Base-by-base conservation (phyloP, 805 yeast species). In the Hemisphaericaspora nanyangensis region DNA sequence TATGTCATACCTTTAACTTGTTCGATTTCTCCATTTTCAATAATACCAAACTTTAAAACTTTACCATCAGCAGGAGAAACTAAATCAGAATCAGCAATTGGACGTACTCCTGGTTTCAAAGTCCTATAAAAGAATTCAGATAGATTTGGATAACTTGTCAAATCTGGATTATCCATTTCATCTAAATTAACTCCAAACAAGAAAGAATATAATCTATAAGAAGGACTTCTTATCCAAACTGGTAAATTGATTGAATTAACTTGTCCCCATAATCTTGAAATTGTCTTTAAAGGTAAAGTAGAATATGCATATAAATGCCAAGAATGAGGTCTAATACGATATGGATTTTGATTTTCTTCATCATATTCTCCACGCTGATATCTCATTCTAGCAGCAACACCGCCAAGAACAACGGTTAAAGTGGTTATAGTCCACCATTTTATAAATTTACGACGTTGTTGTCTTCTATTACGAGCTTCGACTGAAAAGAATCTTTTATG, bases 1-100 rank as follows among this genome's bases (percentile, higher is more conserved):
- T 93, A 93, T 1, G 95, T 87, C 79, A 93, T 78, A 6, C 99
- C 99, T 65, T 93, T 93, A 29, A 93, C 98, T 61, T 91, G 98
- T 60, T 93, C 98, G 44, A 93, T 88, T 49, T 85, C 86, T 25
- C 96, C 96, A 49, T 83, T 75, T 38, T 78, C 79, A 29, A 86
- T 78, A 22, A 77, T 69, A 17, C 99, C 99, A 43, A 87, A 76
- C 51, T 87, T 90, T 43, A 93, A 67, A 13, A 93, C 83, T 47
- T 77, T 82, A 17, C 99, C 99, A 62, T 93, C 99, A 42, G 96
- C 80, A 3, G 99, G 99, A 26, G 93, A 82, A 7, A 82, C 93
- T 36, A 93, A 62, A 38, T 80, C 76, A 2, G 80, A 67, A 13
- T 74, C 72, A n/a, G 68, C 65, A 18, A 93, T 63, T 2, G 96